Percentiles rank a stretch among this genome's conserved stretches.
Evolutionary conservation across 441 rosid species (phyloP).

Genomic region (Euphorbia corollata): DNA sequence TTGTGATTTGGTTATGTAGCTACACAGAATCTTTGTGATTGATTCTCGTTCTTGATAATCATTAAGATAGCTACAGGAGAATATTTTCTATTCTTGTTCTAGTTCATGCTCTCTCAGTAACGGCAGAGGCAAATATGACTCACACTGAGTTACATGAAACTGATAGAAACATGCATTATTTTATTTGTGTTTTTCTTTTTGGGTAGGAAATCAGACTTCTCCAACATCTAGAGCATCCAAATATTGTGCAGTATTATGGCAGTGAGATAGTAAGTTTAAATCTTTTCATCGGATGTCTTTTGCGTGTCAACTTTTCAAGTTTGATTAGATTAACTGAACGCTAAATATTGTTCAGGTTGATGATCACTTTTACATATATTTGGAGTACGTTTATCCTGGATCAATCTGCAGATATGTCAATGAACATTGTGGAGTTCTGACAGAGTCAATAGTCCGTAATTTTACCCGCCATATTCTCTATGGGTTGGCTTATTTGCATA

Average conservation of each 20-base stretch:
- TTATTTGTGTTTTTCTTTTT: background rate
- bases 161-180: background rate
- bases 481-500: constrained; percentile 83
- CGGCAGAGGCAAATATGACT: background rate
- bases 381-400: constrained; percentile 96
- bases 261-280: constrained; percentile 76
- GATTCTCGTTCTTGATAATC: constrained; percentile 11
- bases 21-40: background rate
- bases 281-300: constrained; percentile 10
- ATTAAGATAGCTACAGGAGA: background rate
- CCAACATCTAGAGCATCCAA: constrained; percentile 84
- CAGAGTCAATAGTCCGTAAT: constrained; percentile 79
- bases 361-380: constrained; percentile 73
- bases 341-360: constrained; percentile 39
- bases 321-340: too few relatives aligned
- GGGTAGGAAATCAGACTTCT: constrained; percentile 82
- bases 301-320: too few relatives aligned
- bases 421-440: constrained; percentile 85
- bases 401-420: constrained; percentile 76
- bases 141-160: too few relatives aligned
- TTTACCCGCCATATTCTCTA: constrained; percentile 89
- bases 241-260: constrained; percentile 95
- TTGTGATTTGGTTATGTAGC: background rate
- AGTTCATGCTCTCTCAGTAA: background rate
- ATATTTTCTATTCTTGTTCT: constrained; percentile 3